Evolutionary conservation across 257 asterid species (phyloP).

Genomic region (Solanum corneliomulleri): DNA sequence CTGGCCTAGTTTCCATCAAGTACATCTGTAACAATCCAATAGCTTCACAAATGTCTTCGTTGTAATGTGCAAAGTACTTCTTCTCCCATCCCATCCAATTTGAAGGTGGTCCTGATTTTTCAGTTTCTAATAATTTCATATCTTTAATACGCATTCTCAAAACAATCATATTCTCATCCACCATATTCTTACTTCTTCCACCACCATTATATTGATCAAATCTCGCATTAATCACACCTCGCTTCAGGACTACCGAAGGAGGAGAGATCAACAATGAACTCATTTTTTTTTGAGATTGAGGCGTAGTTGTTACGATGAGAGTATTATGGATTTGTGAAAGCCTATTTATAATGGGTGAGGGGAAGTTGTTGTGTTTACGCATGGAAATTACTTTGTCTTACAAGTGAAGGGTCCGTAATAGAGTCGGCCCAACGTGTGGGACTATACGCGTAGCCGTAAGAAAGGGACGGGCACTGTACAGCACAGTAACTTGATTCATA

Average conservation of each 20-base stretch:
- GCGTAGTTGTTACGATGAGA: neutral
- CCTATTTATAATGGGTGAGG: neutral
- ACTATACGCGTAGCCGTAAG: neutral
- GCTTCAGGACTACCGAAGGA: neutral
- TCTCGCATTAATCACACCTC: conserved; percentile 3
- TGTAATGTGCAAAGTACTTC: conserved; percentile 23
- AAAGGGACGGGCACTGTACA: neutral
- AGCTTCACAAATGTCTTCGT: conserved; percentile 36
- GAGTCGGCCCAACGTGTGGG: neutral
- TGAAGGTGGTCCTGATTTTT: neutral
- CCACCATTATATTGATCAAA: neutral
- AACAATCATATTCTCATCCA: conserved; percentile 44
- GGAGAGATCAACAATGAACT: neutral
- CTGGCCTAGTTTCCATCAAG: conserved; percentile 58
- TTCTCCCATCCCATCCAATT: conserved; percentile 63
- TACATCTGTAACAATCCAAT: conserved; percentile 34
- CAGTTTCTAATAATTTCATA: conserved; percentile 22
- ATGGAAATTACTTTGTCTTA: neutral
- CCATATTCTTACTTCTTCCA: conserved; percentile 11
- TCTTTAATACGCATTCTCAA: conserved; percentile 55
- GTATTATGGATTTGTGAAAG: neutral
- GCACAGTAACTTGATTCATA: neutral
- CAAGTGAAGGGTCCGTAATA: neutral
- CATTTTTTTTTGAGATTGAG: neutral
- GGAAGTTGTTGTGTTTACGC: neutral